Base-by-base conservation (phyloP, 257 asterid genomes). In the Hygrophila difformis region DNA sequence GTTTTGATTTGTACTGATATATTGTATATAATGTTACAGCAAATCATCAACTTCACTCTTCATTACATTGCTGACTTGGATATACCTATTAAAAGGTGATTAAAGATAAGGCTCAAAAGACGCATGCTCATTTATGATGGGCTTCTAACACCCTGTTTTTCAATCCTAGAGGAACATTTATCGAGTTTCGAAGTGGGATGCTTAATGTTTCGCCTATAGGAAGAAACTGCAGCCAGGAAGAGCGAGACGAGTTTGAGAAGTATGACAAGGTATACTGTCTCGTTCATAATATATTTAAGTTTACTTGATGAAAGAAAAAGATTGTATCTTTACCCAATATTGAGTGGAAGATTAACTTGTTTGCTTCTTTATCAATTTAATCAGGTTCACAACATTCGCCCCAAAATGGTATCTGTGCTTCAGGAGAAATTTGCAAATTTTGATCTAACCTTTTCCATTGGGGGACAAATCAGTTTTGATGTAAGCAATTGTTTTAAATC, bases 181-280 rank as follows among this genome's bases (percentile, higher is more conserved):
- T 91, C 28, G 99, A 91, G 71, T 91, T 91, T 49, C 84, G 99
- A 44, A 86, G 83, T 65, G 99, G 99, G 53, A 86, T 91, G 99
- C 71, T 91, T 55, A 91, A 91, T 54, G 94, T 91, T 20, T 91
- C 94, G 6, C 99, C 99, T 50, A 91, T 91, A 16, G 99, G 99
- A 51, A 76, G 99, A 67, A 91, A 86, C 71, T 91, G 99, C 73
- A 91, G 95, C 46, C 99, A 91, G 67, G 99, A 82, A 70, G 99
- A 91, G 61, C 61, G 99, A 53, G 96, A 78, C 23, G 95, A 82
- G 71, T 91, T 91, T 22, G 99, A 86, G 54, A 74, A 80, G 63
- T 91, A 86, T 65, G 99, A 91, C 65, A 91, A 82, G 99, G 98
- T 91, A 79, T 46, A 34, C 20, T 2, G 8, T 31, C 14, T 36